Evolutionary conservation across 1,284 basidiomycete species (phyloP).

Genomic region (Xerocomus amazonicus): DNA sequence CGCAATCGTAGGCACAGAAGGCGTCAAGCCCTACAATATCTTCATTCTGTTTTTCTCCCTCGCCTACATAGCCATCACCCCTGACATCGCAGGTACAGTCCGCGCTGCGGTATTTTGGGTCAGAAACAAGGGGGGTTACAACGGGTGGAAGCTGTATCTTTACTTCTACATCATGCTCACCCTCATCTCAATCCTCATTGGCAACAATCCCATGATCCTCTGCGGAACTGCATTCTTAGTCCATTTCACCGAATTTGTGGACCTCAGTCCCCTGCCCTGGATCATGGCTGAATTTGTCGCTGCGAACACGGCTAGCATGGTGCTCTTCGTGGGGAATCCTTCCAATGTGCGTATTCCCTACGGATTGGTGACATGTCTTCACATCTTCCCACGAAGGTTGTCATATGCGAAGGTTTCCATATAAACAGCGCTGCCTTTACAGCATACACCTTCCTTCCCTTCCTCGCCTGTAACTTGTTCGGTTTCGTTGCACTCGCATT

Average conservation of each 20-base stretch:
- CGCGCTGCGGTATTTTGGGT: constrained; percentile 88
- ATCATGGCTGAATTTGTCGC: constrained; percentile 57
- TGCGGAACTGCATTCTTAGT: constrained; percentile 86
- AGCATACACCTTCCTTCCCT: constrained; percentile 68
- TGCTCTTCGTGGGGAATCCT: constrained; percentile 68
- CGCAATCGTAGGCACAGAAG: constrained; percentile 72
- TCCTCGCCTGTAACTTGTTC: constrained; percentile 56
- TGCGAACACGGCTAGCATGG: constrained; percentile 80
- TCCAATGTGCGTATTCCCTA: constrained; percentile 51
- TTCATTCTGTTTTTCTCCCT: constrained; percentile 90
- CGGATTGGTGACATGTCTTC: neutral
- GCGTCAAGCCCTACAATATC: constrained; percentile 89
- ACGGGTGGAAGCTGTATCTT: constrained; percentile 69
- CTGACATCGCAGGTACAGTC: constrained; percentile 87
- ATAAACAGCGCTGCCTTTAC: constrained; percentile 66
- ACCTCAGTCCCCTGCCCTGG: constrained; percentile 46
- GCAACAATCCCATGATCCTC: constrained; percentile 90
- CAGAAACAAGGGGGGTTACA: constrained; percentile 69
- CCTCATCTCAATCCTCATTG: constrained; percentile 73
- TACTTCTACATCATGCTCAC: constrained; percentile 83
- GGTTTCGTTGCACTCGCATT: constrained; percentile 53
- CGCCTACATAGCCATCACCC: constrained; percentile 91
- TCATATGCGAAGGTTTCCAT: constrained; percentile 62
- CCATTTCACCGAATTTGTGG: constrained; percentile 77
- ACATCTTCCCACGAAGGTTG: constrained; percentile 28